Evolutionary conservation across 163 green algal species (phyloP).

Genomic region (Chlorella variabilis): DNA sequence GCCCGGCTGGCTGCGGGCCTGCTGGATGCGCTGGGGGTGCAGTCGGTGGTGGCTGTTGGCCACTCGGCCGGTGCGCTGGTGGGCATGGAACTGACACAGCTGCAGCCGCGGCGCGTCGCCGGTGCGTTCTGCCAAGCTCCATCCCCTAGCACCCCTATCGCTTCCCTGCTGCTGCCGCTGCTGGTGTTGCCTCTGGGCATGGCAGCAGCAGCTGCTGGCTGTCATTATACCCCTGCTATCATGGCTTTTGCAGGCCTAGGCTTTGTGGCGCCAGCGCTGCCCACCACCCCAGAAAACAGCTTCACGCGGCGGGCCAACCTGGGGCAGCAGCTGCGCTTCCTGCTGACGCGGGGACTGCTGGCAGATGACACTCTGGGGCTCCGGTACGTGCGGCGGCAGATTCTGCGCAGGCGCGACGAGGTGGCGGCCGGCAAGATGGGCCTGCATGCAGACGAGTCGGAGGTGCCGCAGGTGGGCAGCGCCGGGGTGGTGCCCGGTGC

Average conservation of each 20-base stretch:
- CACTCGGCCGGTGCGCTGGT: slow-evolving; percentile 53
- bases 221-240: not conserved
- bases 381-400: slow-evolving; percentile 44
- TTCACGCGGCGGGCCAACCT: slow-evolving; percentile 37
- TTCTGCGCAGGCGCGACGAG: slow-evolving; percentile 40
- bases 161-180: no score
- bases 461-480: not conserved
- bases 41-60: slow-evolving; percentile 43
- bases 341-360: slow-evolving; percentile 40
- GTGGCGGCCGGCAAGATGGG: slow-evolving; percentile 40
- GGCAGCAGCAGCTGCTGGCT: no score
- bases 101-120: slow-evolving; percentile 35
- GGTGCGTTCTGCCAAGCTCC: no score
- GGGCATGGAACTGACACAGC: slow-evolving; percentile 51
- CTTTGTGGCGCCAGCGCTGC: slow-evolving; percentile 58
- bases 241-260: slow-evolving; percentile 16
- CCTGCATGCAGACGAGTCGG: slow-evolving; percentile 12
- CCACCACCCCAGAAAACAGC: slow-evolving; percentile 35
- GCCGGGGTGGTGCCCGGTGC: not conserved
- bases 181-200: no score
- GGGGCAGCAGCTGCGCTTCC: slow-evolving; percentile 44
- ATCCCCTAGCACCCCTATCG: no score
- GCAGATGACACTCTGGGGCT: slow-evolving; percentile 47
- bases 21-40: slow-evolving; percentile 43
- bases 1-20: slow-evolving; percentile 36